Conservation (phyloP, 441 rosid species). For the Pelargonium citronellum region DNA sequence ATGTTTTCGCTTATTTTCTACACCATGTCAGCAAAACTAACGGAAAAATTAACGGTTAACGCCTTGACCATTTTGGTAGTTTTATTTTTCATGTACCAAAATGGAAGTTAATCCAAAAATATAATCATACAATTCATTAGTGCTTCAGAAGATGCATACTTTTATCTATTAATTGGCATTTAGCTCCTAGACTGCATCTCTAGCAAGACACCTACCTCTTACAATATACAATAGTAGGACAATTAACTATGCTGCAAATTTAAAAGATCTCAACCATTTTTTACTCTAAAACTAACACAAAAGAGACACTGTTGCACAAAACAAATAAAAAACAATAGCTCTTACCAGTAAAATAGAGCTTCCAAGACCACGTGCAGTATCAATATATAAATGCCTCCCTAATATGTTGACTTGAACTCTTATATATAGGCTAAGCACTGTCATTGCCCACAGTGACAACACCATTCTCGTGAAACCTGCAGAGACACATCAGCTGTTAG, state of each 20-base stretch:
- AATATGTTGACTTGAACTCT: slow-evolving; percentile 92
- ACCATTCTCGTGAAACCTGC: slow-evolving; percentile 85
- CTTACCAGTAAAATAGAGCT: slow-evolving; percentile 60
- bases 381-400: slow-evolving; percentile 88
- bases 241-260: background rate
- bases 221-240: background rate
- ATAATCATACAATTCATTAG: background rate
- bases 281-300: background rate
- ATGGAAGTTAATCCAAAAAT: no score
- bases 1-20: no score
- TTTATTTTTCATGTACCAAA: no score
- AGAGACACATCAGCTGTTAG: slow-evolving; percentile 16
- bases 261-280: background rate
- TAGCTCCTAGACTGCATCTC: background rate
- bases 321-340: slow-evolving; percentile 8
- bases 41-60: no score
- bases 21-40: no score
- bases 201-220: background rate
- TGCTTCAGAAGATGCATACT: background rate
- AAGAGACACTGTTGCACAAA: background rate
- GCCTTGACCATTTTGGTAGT: no score
- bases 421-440: slow-evolving; percentile 73
- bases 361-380: slow-evolving; percentile 67
- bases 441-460: slow-evolving; percentile 75
- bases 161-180: background rate